Percentiles rank a stretch among this genome's conserved stretches.
These are phyloP conservation scores for Cyberlindnera xylosilytica DNA, from an alignment of 805 yeast species.

Conservation along the genomic window DNA sequence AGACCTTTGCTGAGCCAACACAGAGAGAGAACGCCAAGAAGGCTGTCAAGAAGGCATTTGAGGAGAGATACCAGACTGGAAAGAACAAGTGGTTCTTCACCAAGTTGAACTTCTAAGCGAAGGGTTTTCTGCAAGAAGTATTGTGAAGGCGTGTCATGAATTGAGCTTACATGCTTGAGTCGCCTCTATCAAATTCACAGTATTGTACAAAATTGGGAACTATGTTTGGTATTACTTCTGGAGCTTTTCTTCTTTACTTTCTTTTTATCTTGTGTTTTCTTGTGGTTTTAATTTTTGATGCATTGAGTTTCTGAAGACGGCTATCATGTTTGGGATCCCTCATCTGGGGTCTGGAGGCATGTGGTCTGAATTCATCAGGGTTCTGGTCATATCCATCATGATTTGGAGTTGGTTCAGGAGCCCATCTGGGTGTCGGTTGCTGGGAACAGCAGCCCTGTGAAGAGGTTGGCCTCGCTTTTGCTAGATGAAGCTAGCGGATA, in stretches of 20 bases:
- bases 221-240: slow-evolving; percentile 8
- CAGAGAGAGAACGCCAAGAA: slow-evolving; percentile 98
- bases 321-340: no score
- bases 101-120: slow-evolving; percentile 78
- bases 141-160: slow-evolving; percentile 2
- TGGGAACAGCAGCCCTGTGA: neutral
- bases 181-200: slow-evolving; percentile 1
- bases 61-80: slow-evolving; percentile 99
- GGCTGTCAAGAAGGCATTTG: slow-evolving; percentile 97
- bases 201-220: slow-evolving; percentile 9
- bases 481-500: neutral
- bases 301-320: slow-evolving; percentile 11
- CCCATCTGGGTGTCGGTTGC: neutral
- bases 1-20: slow-evolving; percentile 93
- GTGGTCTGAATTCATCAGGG: neutral
- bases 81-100: slow-evolving; percentile 99
- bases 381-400: no score
- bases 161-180: no score
- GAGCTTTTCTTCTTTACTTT: slow-evolving; percentile 4
- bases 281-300: slow-evolving; percentile 14
- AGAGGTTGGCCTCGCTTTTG: slow-evolving; percentile 2
- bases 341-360: no score
- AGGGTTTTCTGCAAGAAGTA: slow-evolving; percentile 1
- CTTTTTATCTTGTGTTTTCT: slow-evolving; percentile 6
- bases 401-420: neutral